Conservation (phyloP, 306 rosid genomes). For the Lagenaria siceraria region DNA sequence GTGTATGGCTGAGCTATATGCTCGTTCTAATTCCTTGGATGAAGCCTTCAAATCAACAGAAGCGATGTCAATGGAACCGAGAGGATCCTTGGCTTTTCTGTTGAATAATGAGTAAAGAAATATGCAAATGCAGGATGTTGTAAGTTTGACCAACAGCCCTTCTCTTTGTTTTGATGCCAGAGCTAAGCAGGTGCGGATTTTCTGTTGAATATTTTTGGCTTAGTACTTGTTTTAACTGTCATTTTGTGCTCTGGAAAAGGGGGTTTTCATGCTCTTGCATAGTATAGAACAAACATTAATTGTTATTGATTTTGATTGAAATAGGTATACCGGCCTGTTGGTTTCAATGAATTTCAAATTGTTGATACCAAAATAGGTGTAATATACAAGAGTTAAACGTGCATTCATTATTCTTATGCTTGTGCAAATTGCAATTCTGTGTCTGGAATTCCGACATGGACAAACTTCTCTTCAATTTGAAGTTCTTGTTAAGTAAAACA, state of each 20-base stretch:
- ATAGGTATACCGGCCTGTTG: not conserved
- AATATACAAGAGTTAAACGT: not conserved
- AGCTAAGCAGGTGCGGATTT: not conserved
- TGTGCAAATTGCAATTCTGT: not conserved
- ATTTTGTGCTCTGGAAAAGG: not conserved
- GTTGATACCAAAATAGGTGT: not conserved
- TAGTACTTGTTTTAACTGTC: not conserved
- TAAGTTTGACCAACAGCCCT: not conserved
- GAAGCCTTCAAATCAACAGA: slow-evolving; percentile 13
- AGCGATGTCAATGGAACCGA: not conserved
- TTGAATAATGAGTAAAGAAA: not conserved
- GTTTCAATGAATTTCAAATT: not conserved
- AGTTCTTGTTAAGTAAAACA: not conserved
- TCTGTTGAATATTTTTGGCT: not conserved
- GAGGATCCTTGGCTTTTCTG: not conserved
- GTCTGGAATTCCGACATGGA: not conserved
- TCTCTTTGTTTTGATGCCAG: not conserved
- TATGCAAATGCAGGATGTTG: not conserved
- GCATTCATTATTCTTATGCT: not conserved
- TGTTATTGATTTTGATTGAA: not conserved
- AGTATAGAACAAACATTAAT: not conserved
- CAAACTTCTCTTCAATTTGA: not conserved
- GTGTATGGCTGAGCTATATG: slow-evolving; percentile 43
- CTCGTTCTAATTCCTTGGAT: slow-evolving; percentile 15
- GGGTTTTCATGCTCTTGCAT: not conserved